Base-by-base conservation (phyloP, 768 basidiomycete genomes). In the Clavulina sp. region DNA sequence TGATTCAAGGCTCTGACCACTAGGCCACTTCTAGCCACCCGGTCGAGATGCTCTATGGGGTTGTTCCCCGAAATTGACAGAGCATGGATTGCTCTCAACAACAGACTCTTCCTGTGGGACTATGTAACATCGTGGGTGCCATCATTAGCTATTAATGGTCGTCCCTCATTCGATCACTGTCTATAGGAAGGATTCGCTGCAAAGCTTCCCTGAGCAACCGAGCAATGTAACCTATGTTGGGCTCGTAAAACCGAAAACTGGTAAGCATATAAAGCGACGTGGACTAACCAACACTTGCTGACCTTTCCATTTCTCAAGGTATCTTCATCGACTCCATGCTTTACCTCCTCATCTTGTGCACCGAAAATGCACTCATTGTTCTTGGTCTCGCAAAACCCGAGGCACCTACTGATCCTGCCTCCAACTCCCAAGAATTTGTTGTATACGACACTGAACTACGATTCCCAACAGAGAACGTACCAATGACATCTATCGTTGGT, bases 21-120 rank as follows among this genome's bases (percentile, higher is more conserved):
- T n/a, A n/a, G n/a, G n/a, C n/a, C n/a, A n/a, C n/a, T n/a, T n/a
- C n/a, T 26, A 52, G 53, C 24, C 24, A 28, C 53, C 19, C 40
- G 38, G 13, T 52, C 54, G 3, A 55, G 34, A 6, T 57, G 46
- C 18, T 46, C 36, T 16, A 68, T 95, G 82, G 92, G 92, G 6
- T 66, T 99, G 50, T 75, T 97, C 62, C 80, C 89, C 24, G 85
- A 92, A 59, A 85, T 97, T 55, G 88, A 93, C 58, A 76, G 89
- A 43, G 91, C 84, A 0, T 99, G 91, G 89, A 83, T 96, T 57
- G 83, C 87, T 6, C 83, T 93, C 53, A 89, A 96, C 67, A 80
- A 91, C 64, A 86, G 87, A 59, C 70, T 99, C 31, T 86, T 95
- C 60, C 69, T 99, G 23, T 97, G 95, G 95, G 89, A 99, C 65